A percentile compares a stretch with the other conserved stretches of the same genome.
These are phyloP conservation scores for Pythium oligandrum DNA, from an alignment of 352 stramenopile genomes.

Conservation along the genomic window DNA sequence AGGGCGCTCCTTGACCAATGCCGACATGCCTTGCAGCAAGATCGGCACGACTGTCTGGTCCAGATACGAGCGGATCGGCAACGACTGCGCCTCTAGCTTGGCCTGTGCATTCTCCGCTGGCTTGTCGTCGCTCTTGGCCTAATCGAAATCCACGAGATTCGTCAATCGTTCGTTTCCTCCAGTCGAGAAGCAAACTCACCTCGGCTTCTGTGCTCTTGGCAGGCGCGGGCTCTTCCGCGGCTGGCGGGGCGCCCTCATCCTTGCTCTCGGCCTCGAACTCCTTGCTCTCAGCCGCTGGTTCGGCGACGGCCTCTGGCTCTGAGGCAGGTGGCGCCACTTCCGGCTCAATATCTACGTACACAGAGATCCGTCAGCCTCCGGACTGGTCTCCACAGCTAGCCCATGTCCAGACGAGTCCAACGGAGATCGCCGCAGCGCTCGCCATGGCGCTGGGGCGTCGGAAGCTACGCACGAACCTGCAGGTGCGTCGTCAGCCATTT, in stretches of 20 bases:
- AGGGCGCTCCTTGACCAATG: conserved; percentile 96
- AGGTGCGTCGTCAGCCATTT: conserved; percentile 49
- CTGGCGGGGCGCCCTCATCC: conserved; percentile 12
- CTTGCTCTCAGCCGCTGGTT: conserved; percentile 18
- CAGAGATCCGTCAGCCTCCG: too few species aligned
- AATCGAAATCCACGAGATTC: not conserved
- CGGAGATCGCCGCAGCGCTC: too few species aligned
- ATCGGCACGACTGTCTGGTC: conserved; percentile 99
- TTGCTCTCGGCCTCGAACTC: conserved; percentile 20
- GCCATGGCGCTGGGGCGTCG: too few species aligned
- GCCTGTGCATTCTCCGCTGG: conserved; percentile 68
- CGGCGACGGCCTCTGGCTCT: conserved; percentile 3
- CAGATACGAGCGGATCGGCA: conserved; percentile 97
- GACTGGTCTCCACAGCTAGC: not conserved
- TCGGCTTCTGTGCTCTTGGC: conserved; percentile 21
- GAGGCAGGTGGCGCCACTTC: conserved; percentile 16
- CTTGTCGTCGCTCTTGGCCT: conserved; percentile 68
- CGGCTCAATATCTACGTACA: conserved; percentile 19
- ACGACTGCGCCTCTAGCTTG: conserved; percentile 88
- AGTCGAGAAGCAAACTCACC: not conserved
- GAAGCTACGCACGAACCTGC: conserved; percentile 22
- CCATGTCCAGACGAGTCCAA: not conserved
- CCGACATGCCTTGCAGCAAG: conserved; percentile 96
- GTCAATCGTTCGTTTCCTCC: not conserved
- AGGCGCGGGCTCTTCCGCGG: conserved; percentile 7